phyloP scores from a whole-genome alignment of 257 asterid species.

The Gynochthodes officinalis region DNA sequence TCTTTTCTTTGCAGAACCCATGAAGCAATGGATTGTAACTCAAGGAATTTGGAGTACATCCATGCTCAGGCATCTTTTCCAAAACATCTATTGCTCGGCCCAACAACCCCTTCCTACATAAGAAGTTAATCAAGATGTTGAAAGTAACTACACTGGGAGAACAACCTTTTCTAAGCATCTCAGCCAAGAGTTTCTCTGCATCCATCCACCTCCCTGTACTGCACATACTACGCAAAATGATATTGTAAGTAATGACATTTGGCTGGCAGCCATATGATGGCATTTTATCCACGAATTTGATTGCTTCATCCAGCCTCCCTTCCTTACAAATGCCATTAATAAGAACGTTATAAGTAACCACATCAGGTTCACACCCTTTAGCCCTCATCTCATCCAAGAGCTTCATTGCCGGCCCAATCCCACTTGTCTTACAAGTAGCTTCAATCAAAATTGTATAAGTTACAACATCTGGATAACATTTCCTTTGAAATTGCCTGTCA shows the following conservation, averaged over 20 bases:
- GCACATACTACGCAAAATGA: constrained; percentile 79
- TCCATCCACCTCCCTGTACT: constrained; percentile 87
- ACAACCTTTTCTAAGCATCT: constrained; percentile 74
- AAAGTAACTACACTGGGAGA: constrained; percentile 84
- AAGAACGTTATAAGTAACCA: constrained; percentile 80
- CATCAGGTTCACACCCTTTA: constrained; percentile 77
- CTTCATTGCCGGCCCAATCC: constrained; percentile 71
- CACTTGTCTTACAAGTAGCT: constrained; percentile 70
- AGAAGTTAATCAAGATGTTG: constrained; percentile 73
- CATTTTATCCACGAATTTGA: constrained; percentile 63
- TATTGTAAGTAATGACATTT: constrained; percentile 74
- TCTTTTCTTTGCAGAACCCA: constrained; percentile 83
- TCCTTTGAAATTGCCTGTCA: constrained; percentile 54
- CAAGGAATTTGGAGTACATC: constrained; percentile 73
- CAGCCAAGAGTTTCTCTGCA: constrained; percentile 69
- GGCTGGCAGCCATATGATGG: constrained; percentile 73
- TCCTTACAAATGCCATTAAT: constrained; percentile 78
- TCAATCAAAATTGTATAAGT: constrained; percentile 81
- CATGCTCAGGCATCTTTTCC: constrained; percentile 75
- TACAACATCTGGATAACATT: constrained; percentile 73
- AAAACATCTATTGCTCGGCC: constrained; percentile 72
- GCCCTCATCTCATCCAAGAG: constrained; percentile 76
- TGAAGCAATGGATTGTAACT: constrained; percentile 86
- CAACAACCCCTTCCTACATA: constrained; percentile 63
- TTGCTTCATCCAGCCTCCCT: constrained; percentile 76